Conservation (phyloP, 2,329 filamentous ascomycete species). For the Phialophora tarda region DNA sequence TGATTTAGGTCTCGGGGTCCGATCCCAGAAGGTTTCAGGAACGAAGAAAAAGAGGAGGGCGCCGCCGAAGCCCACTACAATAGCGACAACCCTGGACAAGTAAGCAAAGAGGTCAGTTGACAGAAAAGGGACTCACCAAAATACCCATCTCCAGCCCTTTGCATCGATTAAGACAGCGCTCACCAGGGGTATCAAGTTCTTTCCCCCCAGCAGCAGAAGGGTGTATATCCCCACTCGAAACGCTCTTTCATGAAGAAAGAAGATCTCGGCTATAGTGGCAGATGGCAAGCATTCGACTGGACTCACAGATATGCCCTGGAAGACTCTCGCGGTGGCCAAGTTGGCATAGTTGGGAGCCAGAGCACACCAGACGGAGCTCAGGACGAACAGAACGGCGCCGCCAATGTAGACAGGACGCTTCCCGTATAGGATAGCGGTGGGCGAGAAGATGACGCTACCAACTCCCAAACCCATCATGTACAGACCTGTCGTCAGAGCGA, state of each 20-base stretch:
- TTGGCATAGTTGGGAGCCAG: slow-evolving; percentile 80
- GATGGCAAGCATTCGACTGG: slow-evolving; percentile 92
- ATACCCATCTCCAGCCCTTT: slow-evolving; percentile 86
- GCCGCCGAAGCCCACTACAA: slow-evolving; percentile 74
- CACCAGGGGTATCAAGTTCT: slow-evolving; percentile 86
- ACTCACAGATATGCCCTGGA: slow-evolving; percentile 86
- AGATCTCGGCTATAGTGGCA: slow-evolving; percentile 94
- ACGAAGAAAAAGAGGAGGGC: slow-evolving; percentile 84
- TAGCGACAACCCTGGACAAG: slow-evolving; percentile 61
- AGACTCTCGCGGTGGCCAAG: slow-evolving; percentile 78
- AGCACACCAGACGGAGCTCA: slow-evolving; percentile 82
- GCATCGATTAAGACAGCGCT: slow-evolving; percentile 82
- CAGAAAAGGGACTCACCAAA: slow-evolving; percentile 59
- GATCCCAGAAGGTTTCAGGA: slow-evolving; percentile 95
- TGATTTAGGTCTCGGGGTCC: slow-evolving; percentile 65
- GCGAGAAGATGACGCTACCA: slow-evolving; percentile 81
- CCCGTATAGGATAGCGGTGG: slow-evolving; percentile 87
- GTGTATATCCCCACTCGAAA: slow-evolving; percentile 95
- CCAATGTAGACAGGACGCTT: slow-evolving; percentile 89
- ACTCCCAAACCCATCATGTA: slow-evolving; percentile 94
- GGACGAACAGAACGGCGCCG: slow-evolving; percentile 76
- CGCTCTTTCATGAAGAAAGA: slow-evolving; percentile 90
- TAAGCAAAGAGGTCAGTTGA: slow-evolving; percentile 12
- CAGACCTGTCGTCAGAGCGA: slow-evolving; percentile 85
- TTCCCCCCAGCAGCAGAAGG: slow-evolving; percentile 82